Evolutionary conservation across 495 filamentous ascomycete genomes (phyloP).

Genomic region (Aspergillus bridgeri): DNA sequence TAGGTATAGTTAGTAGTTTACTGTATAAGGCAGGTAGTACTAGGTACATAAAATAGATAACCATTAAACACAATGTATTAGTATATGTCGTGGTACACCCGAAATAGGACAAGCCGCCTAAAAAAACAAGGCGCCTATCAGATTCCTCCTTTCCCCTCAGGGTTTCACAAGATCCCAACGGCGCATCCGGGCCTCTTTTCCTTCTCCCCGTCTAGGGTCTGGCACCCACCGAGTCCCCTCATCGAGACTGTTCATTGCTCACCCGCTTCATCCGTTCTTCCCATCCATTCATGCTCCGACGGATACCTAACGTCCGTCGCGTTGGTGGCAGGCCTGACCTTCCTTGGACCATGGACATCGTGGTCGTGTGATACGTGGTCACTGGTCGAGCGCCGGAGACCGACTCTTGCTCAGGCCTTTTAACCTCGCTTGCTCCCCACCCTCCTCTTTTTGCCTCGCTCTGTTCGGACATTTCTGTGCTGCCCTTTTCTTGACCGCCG

Average conservation of each 20-base stretch:
- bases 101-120: neutral
- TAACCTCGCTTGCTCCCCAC: slow-evolving; percentile 21
- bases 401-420: slow-evolving; percentile 20
- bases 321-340: slow-evolving; percentile 22
- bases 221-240: neutral
- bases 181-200: neutral
- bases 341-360: slow-evolving; percentile 40
- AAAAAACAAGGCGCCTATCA: slow-evolving; percentile 1
- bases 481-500: slow-evolving; percentile 3
- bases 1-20: neutral
- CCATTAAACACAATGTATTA: neutral
- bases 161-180: neutral
- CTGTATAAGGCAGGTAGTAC: no score
- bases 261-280: slow-evolving; percentile 44
- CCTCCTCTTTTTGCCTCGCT: slow-evolving; percentile 6
- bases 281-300: slow-evolving; percentile 58
- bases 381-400: slow-evolving; percentile 31
- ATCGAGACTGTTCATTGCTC: slow-evolving; percentile 3
- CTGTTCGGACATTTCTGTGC: slow-evolving; percentile 6
- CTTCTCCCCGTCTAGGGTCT: neutral
- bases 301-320: slow-evolving; percentile 54
- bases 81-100: neutral
- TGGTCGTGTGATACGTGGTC: slow-evolving; percentile 52
- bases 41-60: neutral
- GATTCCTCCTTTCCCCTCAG: neutral